Percentiles rank a stretch among this genome's conserved stretches.
phyloP scores from a whole-genome alignment of 148 eudicot genomes.

The Rheum nobile region DNA sequence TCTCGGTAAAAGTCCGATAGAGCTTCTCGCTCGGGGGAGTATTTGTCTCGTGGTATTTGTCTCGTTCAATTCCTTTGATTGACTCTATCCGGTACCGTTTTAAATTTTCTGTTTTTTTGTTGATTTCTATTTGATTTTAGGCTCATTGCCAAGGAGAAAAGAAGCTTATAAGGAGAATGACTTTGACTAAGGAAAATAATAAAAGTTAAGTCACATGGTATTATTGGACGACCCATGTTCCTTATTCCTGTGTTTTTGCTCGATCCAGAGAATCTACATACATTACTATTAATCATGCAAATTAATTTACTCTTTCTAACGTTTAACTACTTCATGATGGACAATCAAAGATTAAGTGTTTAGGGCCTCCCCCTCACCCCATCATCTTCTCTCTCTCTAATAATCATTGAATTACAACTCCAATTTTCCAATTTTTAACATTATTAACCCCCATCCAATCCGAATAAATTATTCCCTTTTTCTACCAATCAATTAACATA shows the following conservation, averaged over 20 bases:
- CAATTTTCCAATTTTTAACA: not conserved
- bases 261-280: not conserved
- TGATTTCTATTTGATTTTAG: not conserved
- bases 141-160: not conserved
- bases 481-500: not conserved
- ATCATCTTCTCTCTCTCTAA: not conserved
- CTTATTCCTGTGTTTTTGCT: slow-evolving; percentile 9
- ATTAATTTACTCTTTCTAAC: not conserved
- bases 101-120: too few relatives aligned
- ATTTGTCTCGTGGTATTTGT: too few relatives aligned
- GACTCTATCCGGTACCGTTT: too few relatives aligned
- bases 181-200: not conserved
- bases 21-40: too few relatives aligned
- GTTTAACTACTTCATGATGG: not conserved
- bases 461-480: not conserved
- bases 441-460: too few relatives aligned
- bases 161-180: not conserved
- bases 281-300: not conserved
- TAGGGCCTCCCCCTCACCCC: not conserved
- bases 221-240: slow-evolving; percentile 7
- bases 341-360: not conserved
- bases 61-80: too few relatives aligned
- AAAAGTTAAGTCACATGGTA: slow-evolving; percentile 2
- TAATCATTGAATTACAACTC: not conserved
- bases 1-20: too few relatives aligned